Evolutionary conservation across 2,329 filamentous ascomycete genomes (phyloP), one percentile per base, ranked within the genome.

Genomic region (Phoma sp.): DNA sequence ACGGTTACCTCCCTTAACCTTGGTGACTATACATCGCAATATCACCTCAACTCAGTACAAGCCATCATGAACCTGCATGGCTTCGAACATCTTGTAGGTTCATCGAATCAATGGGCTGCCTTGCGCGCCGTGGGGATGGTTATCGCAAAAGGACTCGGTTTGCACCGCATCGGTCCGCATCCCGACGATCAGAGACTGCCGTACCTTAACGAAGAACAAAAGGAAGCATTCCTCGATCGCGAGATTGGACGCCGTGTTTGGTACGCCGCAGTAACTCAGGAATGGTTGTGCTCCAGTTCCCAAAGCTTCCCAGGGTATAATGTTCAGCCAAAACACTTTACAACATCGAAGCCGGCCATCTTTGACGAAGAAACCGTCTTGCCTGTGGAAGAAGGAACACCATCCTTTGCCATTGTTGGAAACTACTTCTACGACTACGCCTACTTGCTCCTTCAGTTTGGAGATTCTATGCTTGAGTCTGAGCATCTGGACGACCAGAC

Each of bases 11-110:
- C 78, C 57, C 66, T 83, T 2, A 77, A 80, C 30, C 66, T 76
- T 4, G 79, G 77, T 2, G 76, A 80, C 42, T 83, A 77, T 54
- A 80, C 77, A 43, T 78, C 73, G 60, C 61, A 66, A 50, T 61
- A 62, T 42, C 47, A 76, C 65, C 56, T 76, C 65, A 59, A 69
- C 57, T 56, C 69, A 0, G 72, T 81, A 3, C 76, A 82, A 59
- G 75, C 80, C 4, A 80, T 83, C 32, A 68, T 78, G 9, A 78
- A 76, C 1, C 66, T 80, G 25, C 81, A 80, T n/a, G 77, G 80
- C 3, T 78, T 78, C 7, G 80, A 79, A 7, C 81, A 83, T 62
- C 66, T 80, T 14, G 71, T 82, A 1, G 81, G 80, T 1, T 77
- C 76, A 20, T 78, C 78, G 6, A 81, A 80, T 56, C 77, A 77